Conservation (phyloP, 352 stramenopile genomes). For the Pythium guiyangense region DNA sequence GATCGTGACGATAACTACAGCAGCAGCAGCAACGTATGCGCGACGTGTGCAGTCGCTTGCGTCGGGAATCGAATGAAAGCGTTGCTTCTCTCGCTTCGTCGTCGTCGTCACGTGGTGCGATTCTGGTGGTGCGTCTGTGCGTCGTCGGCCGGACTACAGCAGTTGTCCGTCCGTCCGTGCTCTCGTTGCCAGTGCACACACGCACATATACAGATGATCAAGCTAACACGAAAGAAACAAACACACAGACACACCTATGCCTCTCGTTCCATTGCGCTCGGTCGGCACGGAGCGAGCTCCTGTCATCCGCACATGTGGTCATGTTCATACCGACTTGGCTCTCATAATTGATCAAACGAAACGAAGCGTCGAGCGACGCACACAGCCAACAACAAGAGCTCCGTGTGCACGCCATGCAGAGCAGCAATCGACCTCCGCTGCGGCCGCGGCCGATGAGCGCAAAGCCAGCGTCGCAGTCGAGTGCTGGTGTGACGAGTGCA, state of each 20-base stretch:
- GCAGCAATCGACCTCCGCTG: slow-evolving; percentile 10
- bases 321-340: too few relatives aligned
- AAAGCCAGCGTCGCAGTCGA: slow-evolving; percentile 21
- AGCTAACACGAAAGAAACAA: slow-evolving; percentile 4
- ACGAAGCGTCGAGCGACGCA: not conserved
- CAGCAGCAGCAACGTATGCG: too few relatives aligned
- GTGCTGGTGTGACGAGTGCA: not conserved
- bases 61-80: not conserved
- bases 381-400: not conserved
- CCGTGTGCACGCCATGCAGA: not conserved
- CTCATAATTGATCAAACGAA: too few relatives aligned
- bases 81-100: too few relatives aligned
- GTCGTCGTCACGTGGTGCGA: not conserved
- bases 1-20: not conserved
- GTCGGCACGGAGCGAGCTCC: too few relatives aligned
- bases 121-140: slow-evolving; percentile 9
- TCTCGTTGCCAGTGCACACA: not conserved
- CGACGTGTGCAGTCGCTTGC: not conserved
- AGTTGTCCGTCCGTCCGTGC: not conserved
- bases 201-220: not conserved
- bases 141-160: too few relatives aligned
- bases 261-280: too few relatives aligned
- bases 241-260: not conserved
- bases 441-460: slow-evolving; percentile 44
- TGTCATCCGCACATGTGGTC: too few relatives aligned